Conservation (phyloP, 208 protist genomes). For the Balamuthia mandrillaris region DNA sequence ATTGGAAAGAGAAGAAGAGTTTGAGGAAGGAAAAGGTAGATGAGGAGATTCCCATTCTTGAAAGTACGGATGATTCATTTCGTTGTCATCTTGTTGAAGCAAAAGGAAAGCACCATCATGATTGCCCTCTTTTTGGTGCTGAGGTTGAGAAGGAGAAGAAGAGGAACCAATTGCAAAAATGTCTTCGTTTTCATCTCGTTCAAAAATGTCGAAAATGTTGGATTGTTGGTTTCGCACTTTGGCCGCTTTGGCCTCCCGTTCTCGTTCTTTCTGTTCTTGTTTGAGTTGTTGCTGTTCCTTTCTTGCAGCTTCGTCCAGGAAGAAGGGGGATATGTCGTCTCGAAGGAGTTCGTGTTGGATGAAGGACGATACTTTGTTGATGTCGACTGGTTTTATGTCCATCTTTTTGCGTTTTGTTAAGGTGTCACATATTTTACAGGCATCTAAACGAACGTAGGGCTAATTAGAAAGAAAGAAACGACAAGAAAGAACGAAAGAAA, state of each 20-base stretch:
- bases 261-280: neutral
- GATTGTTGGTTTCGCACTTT: neutral
- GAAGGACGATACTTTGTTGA: constrained; percentile 3
- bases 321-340: constrained; percentile 4
- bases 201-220: too few species aligned
- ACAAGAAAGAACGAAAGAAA: neutral
- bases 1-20: too few species aligned
- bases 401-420: neutral
- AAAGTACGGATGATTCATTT: too few species aligned
- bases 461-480: neutral
- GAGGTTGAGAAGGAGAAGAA: too few species aligned
- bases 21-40: too few species aligned
- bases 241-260: neutral
- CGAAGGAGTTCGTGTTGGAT: neutral
- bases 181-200: too few species aligned
- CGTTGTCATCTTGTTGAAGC: too few species aligned
- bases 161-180: too few species aligned
- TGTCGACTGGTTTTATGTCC: neutral
- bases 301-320: neutral
- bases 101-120: too few species aligned
- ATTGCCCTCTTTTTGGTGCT: too few species aligned
- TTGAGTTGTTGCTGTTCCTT: neutral
- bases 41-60: too few species aligned
- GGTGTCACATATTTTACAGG: neutral
- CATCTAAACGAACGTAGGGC: neutral